Evolutionary conservation across 2,329 filamentous ascomycete species (phyloP).

Genomic region (Alternaria triticimaculans): DNA sequence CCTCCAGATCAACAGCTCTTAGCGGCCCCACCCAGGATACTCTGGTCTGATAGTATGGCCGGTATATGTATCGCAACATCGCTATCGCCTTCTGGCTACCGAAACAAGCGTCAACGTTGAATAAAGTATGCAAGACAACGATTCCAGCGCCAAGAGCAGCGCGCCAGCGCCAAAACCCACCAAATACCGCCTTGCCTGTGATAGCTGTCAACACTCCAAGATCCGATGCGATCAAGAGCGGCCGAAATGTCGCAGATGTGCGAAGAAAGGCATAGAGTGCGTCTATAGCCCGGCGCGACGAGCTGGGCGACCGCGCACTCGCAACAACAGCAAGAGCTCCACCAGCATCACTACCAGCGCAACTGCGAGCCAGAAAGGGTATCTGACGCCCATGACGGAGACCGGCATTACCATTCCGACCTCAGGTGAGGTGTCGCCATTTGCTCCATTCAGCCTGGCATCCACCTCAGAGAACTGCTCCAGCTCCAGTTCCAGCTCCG

Average conservation of each 20-base stretch:
- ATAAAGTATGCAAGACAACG: background rate
- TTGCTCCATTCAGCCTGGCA: background rate
- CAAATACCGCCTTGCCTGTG: constrained; percentile 12
- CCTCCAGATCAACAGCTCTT: background rate
- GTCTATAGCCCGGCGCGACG: constrained; percentile 12
- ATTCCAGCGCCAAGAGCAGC: constrained; percentile 2
- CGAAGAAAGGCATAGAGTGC: constrained; percentile 11
- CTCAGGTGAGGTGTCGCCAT: constrained; percentile 1
- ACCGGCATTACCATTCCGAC: background rate
- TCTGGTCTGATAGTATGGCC: background rate
- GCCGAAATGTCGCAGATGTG: constrained; percentile 13
- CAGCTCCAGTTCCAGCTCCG: constrained; percentile 3
- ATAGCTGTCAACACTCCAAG: constrained; percentile 13
- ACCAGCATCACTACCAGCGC: background rate
- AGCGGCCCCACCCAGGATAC: background rate
- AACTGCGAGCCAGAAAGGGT: background rate
- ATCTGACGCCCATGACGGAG: background rate
- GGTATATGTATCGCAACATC: constrained; percentile 3
- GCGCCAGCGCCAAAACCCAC: constrained; percentile 1
- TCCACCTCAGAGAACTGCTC: constrained; percentile 1
- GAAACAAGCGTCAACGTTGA: background rate
- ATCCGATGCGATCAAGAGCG: constrained; percentile 11
- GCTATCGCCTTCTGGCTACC: background rate
- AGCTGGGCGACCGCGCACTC: constrained; percentile 9
- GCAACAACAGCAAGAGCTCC: constrained; percentile 6